Evolutionary conservation across 495 filamentous ascomycete species (phyloP), one percentile per base, ranked within the genome.

Genomic region (Pyronema omphalodes): DNA sequence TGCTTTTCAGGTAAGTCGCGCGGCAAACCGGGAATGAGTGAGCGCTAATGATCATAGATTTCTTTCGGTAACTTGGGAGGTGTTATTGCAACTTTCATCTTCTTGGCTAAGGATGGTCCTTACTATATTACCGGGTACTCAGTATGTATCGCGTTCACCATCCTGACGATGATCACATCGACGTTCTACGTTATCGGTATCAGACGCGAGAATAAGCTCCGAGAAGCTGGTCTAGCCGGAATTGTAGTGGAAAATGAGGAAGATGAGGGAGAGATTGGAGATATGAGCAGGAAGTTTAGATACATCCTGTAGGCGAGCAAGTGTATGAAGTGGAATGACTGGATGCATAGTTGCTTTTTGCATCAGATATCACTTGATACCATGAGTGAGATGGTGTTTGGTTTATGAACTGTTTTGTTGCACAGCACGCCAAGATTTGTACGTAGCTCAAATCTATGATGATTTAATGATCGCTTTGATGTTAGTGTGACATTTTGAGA

Each of bases 51-150:
- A 43, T 12, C 39, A 17, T 2, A 50, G 47, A 50, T 52, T 6
- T n/a, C 50, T 0, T 93, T 93, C 58, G 89, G 89, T n/a, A 94
- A 95, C 59, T 83, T 88, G 56, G 88, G 87, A 37, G 91, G 89
- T 11, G 93, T 98, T 58, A 87, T 95, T 53, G 76, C 89, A 0
- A 88, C 86, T 0, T 95, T 82, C 68, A 72, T 79, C 0, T 98
- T 96, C 67, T 58, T 91, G 19, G 59, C 65, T 6, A 78, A 73
- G 45, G 86, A 95, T 64, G 78, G 76, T 1, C 82, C 83, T 6
- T 61, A 49, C 29, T 94, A 82, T 66, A 78, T 70, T 11, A 75
- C 75, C 17, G 91, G 91, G 0, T 94, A 89, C 68, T 71, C 71
- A 35, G 85, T 95, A 56, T 84, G 80, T 61, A 67, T 95, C 3